Percentiles rank a stretch among this genome's conserved stretches.
These are phyloP conservation scores for Penicillium arizonense DNA, from an alignment of 495 filamentous ascomycete genomes.

Conservation along the genomic window DNA sequence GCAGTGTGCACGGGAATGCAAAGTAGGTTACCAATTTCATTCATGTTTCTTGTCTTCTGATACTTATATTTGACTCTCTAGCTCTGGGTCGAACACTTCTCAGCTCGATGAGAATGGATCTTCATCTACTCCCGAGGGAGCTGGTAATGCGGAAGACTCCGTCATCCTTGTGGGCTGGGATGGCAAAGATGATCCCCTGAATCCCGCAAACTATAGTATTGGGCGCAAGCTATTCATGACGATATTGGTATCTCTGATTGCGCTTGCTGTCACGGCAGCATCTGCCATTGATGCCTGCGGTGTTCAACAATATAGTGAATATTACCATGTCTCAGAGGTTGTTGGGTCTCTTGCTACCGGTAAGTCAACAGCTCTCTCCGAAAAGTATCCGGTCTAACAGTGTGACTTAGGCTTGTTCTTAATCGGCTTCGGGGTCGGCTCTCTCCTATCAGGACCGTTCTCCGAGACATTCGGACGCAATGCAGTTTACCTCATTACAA, in stretches of 20 bases:
- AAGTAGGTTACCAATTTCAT: background rate
- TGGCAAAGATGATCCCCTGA: slow-evolving; percentile 47
- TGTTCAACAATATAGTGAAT: slow-evolving; percentile 39
- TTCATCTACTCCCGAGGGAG: background rate
- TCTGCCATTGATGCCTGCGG: slow-evolving; percentile 49
- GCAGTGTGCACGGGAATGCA: background rate
- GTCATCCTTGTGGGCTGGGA: slow-evolving; percentile 35
- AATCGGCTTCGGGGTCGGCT: slow-evolving; percentile 55
- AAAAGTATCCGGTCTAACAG: background rate
- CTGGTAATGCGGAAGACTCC: background rate
- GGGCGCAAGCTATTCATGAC: slow-evolving; percentile 37
- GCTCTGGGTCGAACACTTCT: background rate
- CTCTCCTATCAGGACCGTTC: slow-evolving; percentile 45
- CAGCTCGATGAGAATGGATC: background rate
- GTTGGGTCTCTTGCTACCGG: slow-evolving; percentile 42
- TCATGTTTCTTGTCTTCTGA: background rate
- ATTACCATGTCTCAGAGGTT: slow-evolving; percentile 50
- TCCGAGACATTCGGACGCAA: slow-evolving; percentile 57
- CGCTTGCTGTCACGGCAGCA: slow-evolving; percentile 30
- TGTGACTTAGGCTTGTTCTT: slow-evolving; percentile 43
- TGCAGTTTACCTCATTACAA: slow-evolving; percentile 52
- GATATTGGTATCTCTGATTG: background rate
- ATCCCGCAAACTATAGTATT: slow-evolving; percentile 54
- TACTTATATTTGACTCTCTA: background rate
- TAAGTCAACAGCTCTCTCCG: background rate